phyloP scores from a whole-genome alignment of 23 red algal genomes.

The Gracilaria caudata region DNA sequence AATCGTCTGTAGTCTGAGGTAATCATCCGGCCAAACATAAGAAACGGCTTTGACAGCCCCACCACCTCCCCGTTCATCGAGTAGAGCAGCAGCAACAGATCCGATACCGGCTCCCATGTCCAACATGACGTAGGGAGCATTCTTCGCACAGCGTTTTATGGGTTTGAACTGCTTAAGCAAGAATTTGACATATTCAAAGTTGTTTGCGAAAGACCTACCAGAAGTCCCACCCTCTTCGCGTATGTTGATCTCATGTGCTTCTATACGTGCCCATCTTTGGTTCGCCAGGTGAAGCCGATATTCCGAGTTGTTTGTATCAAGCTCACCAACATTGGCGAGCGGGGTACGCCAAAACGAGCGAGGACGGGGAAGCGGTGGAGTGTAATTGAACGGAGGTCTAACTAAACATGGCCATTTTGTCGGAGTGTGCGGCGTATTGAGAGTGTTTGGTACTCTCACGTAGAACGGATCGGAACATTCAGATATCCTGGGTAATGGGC shows the following conservation, averaged over 20 bases:
- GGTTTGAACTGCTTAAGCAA: constrained; percentile 1
- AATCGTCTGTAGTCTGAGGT: constrained; percentile 45
- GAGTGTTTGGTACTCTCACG: constrained; percentile 29
- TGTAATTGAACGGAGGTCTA: constrained; percentile 14
- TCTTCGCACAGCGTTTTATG: constrained; percentile 3
- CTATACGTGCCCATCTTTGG: constrained; percentile 46
- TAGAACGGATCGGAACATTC: constrained; percentile 34
- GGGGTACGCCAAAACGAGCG: constrained; percentile 35
- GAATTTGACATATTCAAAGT: constrained; percentile 44
- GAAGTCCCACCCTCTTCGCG: constrained; percentile 36
- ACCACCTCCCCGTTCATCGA: constrained; percentile 14
- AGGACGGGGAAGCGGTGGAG: constrained; percentile 31
- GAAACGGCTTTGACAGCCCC: constrained; percentile 19
- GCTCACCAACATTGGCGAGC: constrained; percentile 21
- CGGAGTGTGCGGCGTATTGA: constrained; percentile 30
- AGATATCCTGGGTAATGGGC: not conserved
- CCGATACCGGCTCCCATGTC: constrained; percentile 49
- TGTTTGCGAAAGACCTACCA: constrained; percentile 32
- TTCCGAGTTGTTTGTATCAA: constrained; percentile 11
- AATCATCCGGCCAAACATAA: constrained; percentile 46
- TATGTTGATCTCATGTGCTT: constrained; percentile 27
- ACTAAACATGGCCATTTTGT: constrained; percentile 13
- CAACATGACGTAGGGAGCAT: constrained; percentile 23
- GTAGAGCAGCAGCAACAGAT: constrained; percentile 36
- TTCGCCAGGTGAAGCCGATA: constrained; percentile 21